Percentiles rank a stretch among this genome's conserved stretches.
These are phyloP conservation scores for Nemophila menziesii DNA, from an alignment of 257 asterid genomes.

Conservation along the genomic window DNA sequence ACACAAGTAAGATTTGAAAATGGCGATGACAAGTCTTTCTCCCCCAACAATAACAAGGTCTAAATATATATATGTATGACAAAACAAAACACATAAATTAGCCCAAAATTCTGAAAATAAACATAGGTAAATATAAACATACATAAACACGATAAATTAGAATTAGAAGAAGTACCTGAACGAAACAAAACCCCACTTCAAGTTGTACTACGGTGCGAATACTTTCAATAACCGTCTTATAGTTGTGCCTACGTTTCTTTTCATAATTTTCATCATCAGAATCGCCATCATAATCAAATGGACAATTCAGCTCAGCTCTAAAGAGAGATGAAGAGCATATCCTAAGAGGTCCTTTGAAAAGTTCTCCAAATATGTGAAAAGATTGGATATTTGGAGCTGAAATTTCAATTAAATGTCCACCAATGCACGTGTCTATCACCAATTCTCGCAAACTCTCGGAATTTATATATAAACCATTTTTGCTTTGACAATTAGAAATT, in stretches of 20 bases:
- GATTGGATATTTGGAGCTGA: constrained; percentile 10
- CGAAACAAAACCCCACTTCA: too few species aligned
- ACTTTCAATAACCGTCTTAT: constrained; percentile 1
- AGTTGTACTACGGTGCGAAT: not conserved
- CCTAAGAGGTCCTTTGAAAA: not conserved
- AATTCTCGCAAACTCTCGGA: not conserved
- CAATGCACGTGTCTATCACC: not conserved
- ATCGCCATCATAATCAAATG: too few species aligned
- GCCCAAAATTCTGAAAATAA: too few species aligned
- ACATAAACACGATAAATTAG: too few species aligned
- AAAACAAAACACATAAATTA: too few species aligned
- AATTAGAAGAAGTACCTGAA: too few species aligned
- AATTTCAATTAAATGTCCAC: not conserved
- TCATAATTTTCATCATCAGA: not conserved
- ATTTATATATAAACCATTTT: not conserved
- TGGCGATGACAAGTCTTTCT: too few species aligned
- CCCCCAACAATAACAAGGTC: too few species aligned
- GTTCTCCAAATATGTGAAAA: not conserved
- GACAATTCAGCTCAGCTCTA: not conserved
- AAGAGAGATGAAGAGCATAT: constrained; percentile 8
- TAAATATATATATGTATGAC: too few species aligned
- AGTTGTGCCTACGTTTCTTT: too few species aligned
- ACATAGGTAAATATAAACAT: too few species aligned
- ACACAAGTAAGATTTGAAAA: too few species aligned
- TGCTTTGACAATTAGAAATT: not conserved